These are phyloP conservation scores for Phytophthora tubulina DNA, from an alignment of 352 stramenopile species.

Conservation along the genomic window DNA sequence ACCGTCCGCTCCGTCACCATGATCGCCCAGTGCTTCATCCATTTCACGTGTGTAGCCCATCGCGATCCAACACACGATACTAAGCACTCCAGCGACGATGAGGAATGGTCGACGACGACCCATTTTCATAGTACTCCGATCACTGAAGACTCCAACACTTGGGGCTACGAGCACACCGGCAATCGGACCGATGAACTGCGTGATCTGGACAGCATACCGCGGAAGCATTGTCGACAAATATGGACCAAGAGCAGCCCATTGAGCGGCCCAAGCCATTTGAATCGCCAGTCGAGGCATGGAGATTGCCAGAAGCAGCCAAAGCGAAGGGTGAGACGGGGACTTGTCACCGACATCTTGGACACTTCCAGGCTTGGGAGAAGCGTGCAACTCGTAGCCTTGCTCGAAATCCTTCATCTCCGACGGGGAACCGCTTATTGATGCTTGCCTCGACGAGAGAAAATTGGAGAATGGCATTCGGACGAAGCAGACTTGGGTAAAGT, in stretches of 20 bases:
- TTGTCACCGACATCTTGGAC: conserved; percentile 10
- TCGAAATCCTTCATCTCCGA: conserved; percentile 33
- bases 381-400: conserved; percentile 33
- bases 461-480: conserved; percentile 15
- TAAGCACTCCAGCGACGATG: conserved; percentile 44
- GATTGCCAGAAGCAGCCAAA: conserved; percentile 51
- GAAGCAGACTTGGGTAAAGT: background rate
- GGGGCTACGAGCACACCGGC: conserved; percentile 59
- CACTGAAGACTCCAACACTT: conserved; percentile 59
- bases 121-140: conserved; percentile 49
- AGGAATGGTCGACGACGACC: conserved; percentile 53
- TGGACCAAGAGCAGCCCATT: conserved; percentile 63
- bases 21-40: conserved; percentile 54
- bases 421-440: background rate
- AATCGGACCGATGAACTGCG: conserved; percentile 62
- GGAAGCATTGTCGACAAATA: conserved; percentile 61
- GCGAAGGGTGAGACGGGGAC: conserved; percentile 36
- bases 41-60: conserved; percentile 70
- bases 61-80: conserved; percentile 56
- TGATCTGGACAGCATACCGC: conserved; percentile 54
- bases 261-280: conserved; percentile 63
- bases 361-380: conserved; percentile 31
- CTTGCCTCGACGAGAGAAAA: conserved; percentile 11
- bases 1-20: conserved; percentile 34
- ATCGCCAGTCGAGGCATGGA: conserved; percentile 66